Base-by-base conservation (phyloP, 345 rosid genomes). In the Nasturtium officinale region DNA sequence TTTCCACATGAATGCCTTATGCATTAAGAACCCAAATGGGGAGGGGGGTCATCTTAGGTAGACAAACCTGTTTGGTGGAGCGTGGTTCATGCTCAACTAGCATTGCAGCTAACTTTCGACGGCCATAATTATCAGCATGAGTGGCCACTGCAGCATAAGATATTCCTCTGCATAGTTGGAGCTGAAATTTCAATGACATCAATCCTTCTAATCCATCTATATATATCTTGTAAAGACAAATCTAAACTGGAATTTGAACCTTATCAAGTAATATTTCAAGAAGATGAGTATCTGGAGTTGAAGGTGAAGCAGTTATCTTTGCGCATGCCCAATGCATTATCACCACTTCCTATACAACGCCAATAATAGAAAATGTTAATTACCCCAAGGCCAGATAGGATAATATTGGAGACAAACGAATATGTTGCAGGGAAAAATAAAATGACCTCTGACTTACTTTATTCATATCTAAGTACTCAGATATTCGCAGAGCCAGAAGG, bases 251-350 rank as follows among this genome's bases (percentile, higher is more conserved):
- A 65, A 9, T 45, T 66, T 60, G 72, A 74, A 94, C 99, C 99
- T 95, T 95, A 78, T 91, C 96, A 69, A 95, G 96, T 71, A 91
- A 84, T 77, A 89, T 83, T 77, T 95, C 97, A 74, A 95, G 88
- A 78, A 95, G 96, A 65, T 79, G 72, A 64, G 86, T 77, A 79
- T 95, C 99, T 45, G 96, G 89, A 80, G 88, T 87, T 61, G 99
- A 85, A 75, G 87, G 82, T 21, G 96, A 95, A 81, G 97, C 89
- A 51, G 96, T 85, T 78, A 95, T 90, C 85, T 91, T 95, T 18
- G 90, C 82, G 82, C 99, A 91, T 11, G 99, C 90, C 99, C 99
- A 95, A 65, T 95, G 99, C 97, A 91, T 95, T 83, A 95, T 86
- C 75, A 91, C 99, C 80, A 87, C 92, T 82, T 91, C 99, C 99